Evolutionary conservation across 495 filamentous ascomycete species (phyloP).

Genomic region (Trichoderma asperelloides): DNA sequence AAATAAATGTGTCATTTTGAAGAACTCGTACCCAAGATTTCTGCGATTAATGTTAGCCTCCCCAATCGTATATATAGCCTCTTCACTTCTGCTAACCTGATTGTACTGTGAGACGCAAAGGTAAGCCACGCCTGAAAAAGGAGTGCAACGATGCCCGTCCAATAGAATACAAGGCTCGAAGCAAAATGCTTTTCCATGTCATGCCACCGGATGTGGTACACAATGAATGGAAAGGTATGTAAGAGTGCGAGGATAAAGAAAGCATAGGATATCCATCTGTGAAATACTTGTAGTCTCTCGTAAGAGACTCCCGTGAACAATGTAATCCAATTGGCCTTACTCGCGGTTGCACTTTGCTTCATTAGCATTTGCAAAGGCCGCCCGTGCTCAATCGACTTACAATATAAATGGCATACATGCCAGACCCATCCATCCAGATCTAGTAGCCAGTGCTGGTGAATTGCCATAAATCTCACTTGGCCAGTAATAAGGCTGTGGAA

Average conservation of each 20-base stretch:
- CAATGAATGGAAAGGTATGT: constrained; percentile 52
- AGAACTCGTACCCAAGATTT: constrained; percentile 51
- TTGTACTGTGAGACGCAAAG: constrained; percentile 28
- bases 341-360: constrained; percentile 16
- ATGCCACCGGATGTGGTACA: constrained; percentile 38
- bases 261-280: constrained; percentile 45
- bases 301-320: constrained; percentile 45
- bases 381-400: background rate
- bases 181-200: constrained; percentile 42
- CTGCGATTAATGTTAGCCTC: background rate
- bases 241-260: constrained; percentile 45
- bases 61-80: background rate
- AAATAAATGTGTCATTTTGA: constrained; percentile 47
- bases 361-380: background rate
- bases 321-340: constrained; percentile 37
- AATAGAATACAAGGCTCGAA: constrained; percentile 35
- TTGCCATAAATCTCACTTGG: constrained; percentile 39
- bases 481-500: constrained; percentile 50
- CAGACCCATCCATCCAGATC: constrained; percentile 44
- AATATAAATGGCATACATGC: constrained; percentile 45
- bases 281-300: constrained; percentile 47
- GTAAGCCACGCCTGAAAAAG: constrained; percentile 46
- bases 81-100: constrained; percentile 16
- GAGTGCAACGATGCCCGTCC: constrained; percentile 47
- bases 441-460: constrained; percentile 42